phyloP scores from a whole-genome alignment of 139 green algal species.

The Chlamydomonas sp. region DNA sequence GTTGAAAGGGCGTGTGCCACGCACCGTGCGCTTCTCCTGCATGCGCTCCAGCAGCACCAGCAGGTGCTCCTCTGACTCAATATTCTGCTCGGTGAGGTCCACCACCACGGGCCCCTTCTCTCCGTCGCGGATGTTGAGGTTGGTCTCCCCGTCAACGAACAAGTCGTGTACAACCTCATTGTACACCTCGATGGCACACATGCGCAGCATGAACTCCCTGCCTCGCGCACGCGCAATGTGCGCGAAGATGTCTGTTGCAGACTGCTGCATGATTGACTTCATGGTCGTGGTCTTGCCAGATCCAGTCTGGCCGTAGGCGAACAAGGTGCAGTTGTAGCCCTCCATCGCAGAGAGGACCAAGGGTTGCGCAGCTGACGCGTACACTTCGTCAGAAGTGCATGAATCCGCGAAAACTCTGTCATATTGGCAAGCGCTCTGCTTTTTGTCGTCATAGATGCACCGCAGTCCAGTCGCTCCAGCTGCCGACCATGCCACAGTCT shows the following conservation, averaged over 20 bases:
- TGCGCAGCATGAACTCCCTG: slow-evolving; percentile 56
- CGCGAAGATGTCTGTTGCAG: slow-evolving; percentile 62
- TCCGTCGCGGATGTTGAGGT: slow-evolving; percentile 61
- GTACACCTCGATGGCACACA: slow-evolving; percentile 77
- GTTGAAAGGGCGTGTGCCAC: slow-evolving; percentile 12
- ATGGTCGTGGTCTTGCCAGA: slow-evolving; percentile 77
- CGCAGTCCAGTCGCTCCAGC: slow-evolving; percentile 26
- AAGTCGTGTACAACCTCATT: slow-evolving; percentile 73
- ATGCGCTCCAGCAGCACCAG: slow-evolving; percentile 57
- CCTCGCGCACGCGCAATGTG: slow-evolving; percentile 24
- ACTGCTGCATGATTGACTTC: slow-evolving; percentile 50
- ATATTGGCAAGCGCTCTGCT: slow-evolving; percentile 41
- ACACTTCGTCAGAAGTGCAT: slow-evolving; percentile 55
- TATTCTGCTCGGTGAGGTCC: slow-evolving; percentile 54
- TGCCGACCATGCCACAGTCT: slow-evolving; percentile 46
- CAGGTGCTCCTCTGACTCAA: slow-evolving; percentile 60
- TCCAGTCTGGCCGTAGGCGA: slow-evolving; percentile 70
- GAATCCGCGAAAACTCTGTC: slow-evolving; percentile 51
- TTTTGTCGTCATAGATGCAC: slow-evolving; percentile 39
- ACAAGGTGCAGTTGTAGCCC: slow-evolving; percentile 56
- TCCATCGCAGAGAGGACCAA: slow-evolving; percentile 46
- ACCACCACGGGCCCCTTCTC: slow-evolving; percentile 57
- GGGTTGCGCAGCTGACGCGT: slow-evolving; percentile 43
- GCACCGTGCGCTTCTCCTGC: slow-evolving; percentile 57
- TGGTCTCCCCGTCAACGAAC: slow-evolving; percentile 46